These are phyloP conservation scores for Cicer bijugum DNA, from an alignment of 306 rosid species.

Conservation along the genomic window DNA sequence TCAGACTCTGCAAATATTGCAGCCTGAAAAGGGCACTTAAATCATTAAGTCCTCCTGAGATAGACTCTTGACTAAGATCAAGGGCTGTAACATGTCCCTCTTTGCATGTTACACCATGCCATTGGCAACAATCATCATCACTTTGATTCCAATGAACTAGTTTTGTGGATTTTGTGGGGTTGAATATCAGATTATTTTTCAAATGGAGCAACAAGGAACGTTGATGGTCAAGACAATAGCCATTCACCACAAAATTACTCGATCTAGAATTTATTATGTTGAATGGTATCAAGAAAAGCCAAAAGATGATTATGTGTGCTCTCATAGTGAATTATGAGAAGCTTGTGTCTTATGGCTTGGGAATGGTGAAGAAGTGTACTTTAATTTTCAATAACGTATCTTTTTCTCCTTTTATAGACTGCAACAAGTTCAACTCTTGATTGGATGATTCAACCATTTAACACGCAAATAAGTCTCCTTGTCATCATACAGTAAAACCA, in stretches of 20 bases:
- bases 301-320: background rate
- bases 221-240: constrained; percentile 30
- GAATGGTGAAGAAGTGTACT: background rate
- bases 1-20: constrained; percentile 37
- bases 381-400: background rate
- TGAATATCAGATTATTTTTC: constrained; percentile 17
- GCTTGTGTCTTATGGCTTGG: background rate
- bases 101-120: constrained; percentile 59
- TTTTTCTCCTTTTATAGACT: constrained; percentile 18
- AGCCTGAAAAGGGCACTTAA: constrained; percentile 41
- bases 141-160: constrained; percentile 42
- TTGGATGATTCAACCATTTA: background rate
- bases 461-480: no score
- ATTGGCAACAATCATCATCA: constrained; percentile 44
- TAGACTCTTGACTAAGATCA: constrained; percentile 41
- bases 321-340: constrained; percentile 30
- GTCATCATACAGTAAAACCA: no score
- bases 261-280: background rate
- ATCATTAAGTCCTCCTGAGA: constrained; percentile 26
- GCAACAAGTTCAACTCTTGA: background rate
- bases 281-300: background rate
- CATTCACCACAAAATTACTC: background rate
- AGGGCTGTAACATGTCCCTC: constrained; percentile 34
- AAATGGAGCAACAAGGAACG: constrained; percentile 1
- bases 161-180: background rate